These are phyloP conservation scores for Boletus rex-veris DNA, from an alignment of 768 basidiomycete species.

Conservation along the genomic window DNA sequence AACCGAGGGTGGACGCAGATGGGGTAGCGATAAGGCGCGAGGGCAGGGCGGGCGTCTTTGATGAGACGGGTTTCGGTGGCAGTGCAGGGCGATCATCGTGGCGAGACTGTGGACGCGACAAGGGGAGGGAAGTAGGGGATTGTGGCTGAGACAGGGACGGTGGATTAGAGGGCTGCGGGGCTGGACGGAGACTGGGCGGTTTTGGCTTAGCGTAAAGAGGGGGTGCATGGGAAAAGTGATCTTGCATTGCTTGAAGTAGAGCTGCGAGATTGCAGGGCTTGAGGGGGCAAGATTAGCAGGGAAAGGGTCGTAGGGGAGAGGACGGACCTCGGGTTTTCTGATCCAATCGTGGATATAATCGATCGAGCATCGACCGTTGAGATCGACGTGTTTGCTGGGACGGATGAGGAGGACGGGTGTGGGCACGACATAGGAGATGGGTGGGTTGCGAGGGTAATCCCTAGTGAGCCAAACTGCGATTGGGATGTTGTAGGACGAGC, in stretches of 20 bases:
- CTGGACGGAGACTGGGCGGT: constrained; percentile 22
- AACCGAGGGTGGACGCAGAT: constrained; percentile 1
- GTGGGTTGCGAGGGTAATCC: constrained; percentile 80
- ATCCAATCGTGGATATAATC: constrained; percentile 78
- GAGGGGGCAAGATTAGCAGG: background rate
- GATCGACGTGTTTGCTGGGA: constrained; percentile 70
- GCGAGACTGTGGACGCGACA: constrained; percentile 8
- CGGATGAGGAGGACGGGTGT: constrained; percentile 88
- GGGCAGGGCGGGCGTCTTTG: constrained; percentile 9
- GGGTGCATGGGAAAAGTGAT: constrained; percentile 79
- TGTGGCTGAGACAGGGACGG: constrained; percentile 8
- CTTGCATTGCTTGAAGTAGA: constrained; percentile 74
- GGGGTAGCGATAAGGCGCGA: constrained; percentile 16
- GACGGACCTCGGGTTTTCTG: constrained; percentile 62
- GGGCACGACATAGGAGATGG: constrained; percentile 89
- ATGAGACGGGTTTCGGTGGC: constrained; percentile 36
- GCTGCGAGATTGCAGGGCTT: constrained; percentile 76
- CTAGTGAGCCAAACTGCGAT: constrained; percentile 82
- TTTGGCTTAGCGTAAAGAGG: constrained; percentile 87
- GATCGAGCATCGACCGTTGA: constrained; percentile 68
- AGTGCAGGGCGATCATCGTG: constrained; percentile 35
- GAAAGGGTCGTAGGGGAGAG: constrained; percentile 8
- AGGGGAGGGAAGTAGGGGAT: constrained; percentile 7
- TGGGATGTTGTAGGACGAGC: constrained; percentile 88
- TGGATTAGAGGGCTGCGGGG: constrained; percentile 19